phyloP scores from a whole-genome alignment of 345 rosid genomes.

The Acer yangbiense region DNA sequence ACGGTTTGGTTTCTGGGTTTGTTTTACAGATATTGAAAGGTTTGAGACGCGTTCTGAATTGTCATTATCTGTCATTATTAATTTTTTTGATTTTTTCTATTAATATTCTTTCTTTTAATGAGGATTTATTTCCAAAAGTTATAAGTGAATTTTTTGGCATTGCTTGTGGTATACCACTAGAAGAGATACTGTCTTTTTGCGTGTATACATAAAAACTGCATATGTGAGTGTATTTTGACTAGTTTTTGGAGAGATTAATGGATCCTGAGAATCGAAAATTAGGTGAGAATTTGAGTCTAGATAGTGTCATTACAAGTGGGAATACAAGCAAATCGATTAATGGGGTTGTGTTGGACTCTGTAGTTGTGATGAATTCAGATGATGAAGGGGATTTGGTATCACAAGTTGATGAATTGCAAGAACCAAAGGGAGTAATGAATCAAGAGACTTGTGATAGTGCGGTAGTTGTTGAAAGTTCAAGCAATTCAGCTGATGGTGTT shows the following conservation, averaged over 20 bases:
- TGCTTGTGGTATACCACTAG: background rate
- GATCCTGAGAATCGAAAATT: slow-evolving; percentile 26
- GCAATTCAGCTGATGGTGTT: slow-evolving; percentile 23
- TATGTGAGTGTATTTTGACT: background rate
- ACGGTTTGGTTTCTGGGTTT: slow-evolving; percentile 28
- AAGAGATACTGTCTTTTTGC: background rate
- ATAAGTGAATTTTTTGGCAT: slow-evolving; percentile 5
- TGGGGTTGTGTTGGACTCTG: slow-evolving; percentile 32
- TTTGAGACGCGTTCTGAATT: slow-evolving; percentile 17
- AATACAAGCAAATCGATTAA: slow-evolving; percentile 25
- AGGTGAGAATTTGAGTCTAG: slow-evolving; percentile 23
- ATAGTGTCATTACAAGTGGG: slow-evolving; percentile 17
- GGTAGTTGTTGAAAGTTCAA: slow-evolving; percentile 28
- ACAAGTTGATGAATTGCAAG: slow-evolving; percentile 7
- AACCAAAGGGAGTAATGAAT: slow-evolving; percentile 29
- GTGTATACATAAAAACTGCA: background rate
- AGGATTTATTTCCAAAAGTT: background rate
- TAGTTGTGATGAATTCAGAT: slow-evolving; percentile 21
- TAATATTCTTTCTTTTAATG: background rate
- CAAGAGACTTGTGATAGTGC: slow-evolving; percentile 17
- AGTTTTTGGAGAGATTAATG: slow-evolving; percentile 36
- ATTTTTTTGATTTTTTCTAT: slow-evolving; percentile 5
- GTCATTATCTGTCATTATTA: background rate
- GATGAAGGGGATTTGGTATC: slow-evolving; percentile 23
- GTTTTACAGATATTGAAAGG: slow-evolving; percentile 10